Evolutionary conservation across 2,329 filamentous ascomycete genomes (phyloP).

Genomic region (Aaosphaeria arxii): DNA sequence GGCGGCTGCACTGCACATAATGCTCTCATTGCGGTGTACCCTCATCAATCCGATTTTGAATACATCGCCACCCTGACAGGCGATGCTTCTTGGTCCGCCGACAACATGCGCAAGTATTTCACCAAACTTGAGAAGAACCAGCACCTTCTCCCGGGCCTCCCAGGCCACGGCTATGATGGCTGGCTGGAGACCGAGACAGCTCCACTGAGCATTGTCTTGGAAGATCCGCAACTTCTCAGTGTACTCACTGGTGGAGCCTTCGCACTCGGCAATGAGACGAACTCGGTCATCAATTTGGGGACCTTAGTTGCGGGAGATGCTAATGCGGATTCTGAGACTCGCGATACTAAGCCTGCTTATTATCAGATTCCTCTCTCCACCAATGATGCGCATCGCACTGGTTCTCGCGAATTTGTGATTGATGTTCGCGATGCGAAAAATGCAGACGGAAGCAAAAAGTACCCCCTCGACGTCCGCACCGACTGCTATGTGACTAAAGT

Average conservation of each 20-base stretch:
- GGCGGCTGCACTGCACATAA: conserved; percentile 63
- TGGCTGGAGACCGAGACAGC: conserved; percentile 55
- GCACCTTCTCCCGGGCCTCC: conserved; percentile 44
- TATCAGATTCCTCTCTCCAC: conserved; percentile 60
- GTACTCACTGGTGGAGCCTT: conserved; percentile 51
- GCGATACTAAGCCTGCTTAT: conserved; percentile 49
- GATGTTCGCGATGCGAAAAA: conserved; percentile 49
- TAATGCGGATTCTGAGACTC: conserved; percentile 45
- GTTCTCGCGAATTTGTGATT: conserved; percentile 56
- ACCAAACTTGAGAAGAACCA: conserved; percentile 53
- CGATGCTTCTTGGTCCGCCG: conserved; percentile 56
- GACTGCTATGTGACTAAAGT: conserved; percentile 67
- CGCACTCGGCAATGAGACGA: conserved; percentile 47
- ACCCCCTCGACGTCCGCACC: conserved; percentile 55
- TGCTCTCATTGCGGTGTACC: conserved; percentile 58
- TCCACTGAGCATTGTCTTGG: conserved; percentile 49
- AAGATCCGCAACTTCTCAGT: conserved; percentile 54
- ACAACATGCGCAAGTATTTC: conserved; percentile 61
- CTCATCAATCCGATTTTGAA: conserved; percentile 59
- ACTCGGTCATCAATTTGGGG: conserved; percentile 30
- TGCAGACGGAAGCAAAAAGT: conserved; percentile 51
- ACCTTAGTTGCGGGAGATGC: conserved; percentile 46
- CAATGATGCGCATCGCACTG: conserved; percentile 48
- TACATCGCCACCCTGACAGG: conserved; percentile 58
- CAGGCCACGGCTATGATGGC: conserved; percentile 57